phyloP scores from a whole-genome alignment of 1,139 yeast species.

The Geotrichum bryndzae region DNA sequence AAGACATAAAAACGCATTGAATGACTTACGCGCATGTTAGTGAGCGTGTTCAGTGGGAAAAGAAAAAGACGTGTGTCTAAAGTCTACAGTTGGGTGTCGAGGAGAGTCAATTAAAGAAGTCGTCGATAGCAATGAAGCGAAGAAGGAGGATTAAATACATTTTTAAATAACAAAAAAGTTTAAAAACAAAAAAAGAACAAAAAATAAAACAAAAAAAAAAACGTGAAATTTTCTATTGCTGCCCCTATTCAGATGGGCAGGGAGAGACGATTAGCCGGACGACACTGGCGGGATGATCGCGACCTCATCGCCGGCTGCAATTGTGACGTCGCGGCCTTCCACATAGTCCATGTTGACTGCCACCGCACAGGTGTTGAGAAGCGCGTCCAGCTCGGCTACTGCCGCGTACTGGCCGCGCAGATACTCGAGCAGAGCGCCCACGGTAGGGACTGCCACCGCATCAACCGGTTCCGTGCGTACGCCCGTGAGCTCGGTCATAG shows the following conservation, averaged over 20 bases:
- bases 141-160: background rate
- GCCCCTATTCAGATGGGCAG: background rate
- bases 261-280: constrained; percentile 29
- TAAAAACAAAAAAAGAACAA: background rate
- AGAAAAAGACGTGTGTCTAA: background rate
- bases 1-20: background rate
- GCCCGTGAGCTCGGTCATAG: constrained; percentile 11
- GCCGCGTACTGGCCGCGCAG: constrained; percentile 1
- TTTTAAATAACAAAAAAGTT: background rate
- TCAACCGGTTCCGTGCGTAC: background rate
- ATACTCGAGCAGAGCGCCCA: background rate
- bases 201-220: background rate
- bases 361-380: constrained; percentile 32
- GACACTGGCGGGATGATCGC: constrained; percentile 40
- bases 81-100: background rate
- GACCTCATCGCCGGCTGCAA: constrained; percentile 30
- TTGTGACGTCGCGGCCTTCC: constrained; percentile 22
- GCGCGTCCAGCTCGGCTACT: background rate
- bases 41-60: background rate
- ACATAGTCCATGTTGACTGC: constrained; percentile 35
- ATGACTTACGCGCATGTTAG: constrained; percentile 3
- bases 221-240: background rate
- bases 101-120: background rate
- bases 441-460: background rate
- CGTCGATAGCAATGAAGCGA: background rate